These are phyloP conservation scores for Peniophora sp. DNA, from an alignment of 1,284 basidiomycete species.

Conservation along the genomic window DNA sequence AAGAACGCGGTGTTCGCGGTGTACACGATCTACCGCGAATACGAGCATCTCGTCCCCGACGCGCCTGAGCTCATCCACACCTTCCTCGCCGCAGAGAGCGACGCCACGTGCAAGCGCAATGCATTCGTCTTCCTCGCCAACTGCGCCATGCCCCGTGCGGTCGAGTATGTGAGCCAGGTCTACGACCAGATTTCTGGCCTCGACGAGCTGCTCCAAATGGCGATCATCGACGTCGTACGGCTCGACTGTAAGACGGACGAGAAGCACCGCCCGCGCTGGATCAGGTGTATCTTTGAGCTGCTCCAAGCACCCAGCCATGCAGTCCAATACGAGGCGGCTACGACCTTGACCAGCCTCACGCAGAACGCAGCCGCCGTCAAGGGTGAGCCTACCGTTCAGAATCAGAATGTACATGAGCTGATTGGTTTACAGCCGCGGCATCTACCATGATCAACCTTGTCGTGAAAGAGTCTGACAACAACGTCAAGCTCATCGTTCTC, in stretches of 20 bases:
- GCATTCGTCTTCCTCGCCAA: slow-evolving; percentile 93
- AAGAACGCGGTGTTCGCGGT: slow-evolving; percentile 98
- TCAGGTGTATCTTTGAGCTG: slow-evolving; percentile 93
- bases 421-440: slow-evolving; percentile 65
- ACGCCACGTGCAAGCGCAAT: slow-evolving; percentile 96
- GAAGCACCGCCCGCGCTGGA: slow-evolving; percentile 78
- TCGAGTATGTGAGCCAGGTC: slow-evolving; percentile 83
- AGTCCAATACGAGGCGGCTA: slow-evolving; percentile 98
- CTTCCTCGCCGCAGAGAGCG: slow-evolving; percentile 95
- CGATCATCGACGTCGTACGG: slow-evolving; percentile 91
- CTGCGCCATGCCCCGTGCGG: slow-evolving; percentile 84
- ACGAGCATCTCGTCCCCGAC: slow-evolving; percentile 93
- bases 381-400: slow-evolving; percentile 37
- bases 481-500: slow-evolving; percentile 97
- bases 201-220: slow-evolving; percentile 95
- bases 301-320: slow-evolving; percentile 87
- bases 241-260: slow-evolving; percentile 86
- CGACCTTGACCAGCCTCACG: slow-evolving; percentile 89
- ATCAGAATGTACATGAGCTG: not conserved
- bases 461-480: slow-evolving; percentile 96
- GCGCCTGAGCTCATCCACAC: slow-evolving; percentile 95
- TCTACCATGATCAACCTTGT: slow-evolving; percentile 86
- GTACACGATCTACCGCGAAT: slow-evolving; percentile 90
- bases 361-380: slow-evolving; percentile 96
- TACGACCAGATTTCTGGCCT: slow-evolving; percentile 80